These are phyloP conservation scores for Apium graveolens DNA, from an alignment of 129 eudicot species.

Conservation along the genomic window DNA sequence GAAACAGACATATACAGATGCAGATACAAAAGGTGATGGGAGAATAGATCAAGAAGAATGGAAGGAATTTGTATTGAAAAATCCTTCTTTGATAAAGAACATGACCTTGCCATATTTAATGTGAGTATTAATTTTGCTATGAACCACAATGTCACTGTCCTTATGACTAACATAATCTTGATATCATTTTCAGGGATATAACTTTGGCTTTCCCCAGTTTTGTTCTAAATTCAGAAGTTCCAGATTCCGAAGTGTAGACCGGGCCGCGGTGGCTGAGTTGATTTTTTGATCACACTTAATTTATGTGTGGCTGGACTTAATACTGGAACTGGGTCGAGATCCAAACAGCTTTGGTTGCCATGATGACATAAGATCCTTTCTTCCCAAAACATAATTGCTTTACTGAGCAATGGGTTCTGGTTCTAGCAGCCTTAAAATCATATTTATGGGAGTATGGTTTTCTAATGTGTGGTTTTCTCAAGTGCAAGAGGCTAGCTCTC, in stretches of 20 bases:
- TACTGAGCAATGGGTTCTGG: not conserved
- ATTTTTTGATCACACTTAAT: not conserved
- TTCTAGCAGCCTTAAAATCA: not conserved
- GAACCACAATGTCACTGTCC: not conserved
- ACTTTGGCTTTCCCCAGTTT: constrained; percentile 90
- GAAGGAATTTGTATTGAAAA: constrained; percentile 62
- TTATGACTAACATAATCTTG: not conserved
- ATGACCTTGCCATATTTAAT: constrained; percentile 91
- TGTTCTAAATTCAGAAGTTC: constrained; percentile 59
- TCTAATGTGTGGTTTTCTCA: not conserved
- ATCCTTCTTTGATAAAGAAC: constrained; percentile 83
- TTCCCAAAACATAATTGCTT: not conserved
- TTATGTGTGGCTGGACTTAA: not conserved
- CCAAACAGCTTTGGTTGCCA: not conserved
- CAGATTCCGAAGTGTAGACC: constrained; percentile 45
- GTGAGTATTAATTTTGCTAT: constrained; percentile 32
- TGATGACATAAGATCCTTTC: not conserved
- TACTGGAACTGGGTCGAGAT: not conserved
- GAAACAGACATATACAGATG: constrained; percentile 38
- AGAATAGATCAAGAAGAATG: constrained; percentile 79
- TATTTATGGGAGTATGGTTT: not conserved
- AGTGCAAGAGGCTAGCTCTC: not conserved
- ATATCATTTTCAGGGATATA: constrained; percentile 53
- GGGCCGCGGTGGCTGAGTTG: not conserved
- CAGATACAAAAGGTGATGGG: constrained; percentile 78